Evolutionary conservation across 2,329 filamentous ascomycete genomes (phyloP).

Genomic region (Fusarium clavum): DNA sequence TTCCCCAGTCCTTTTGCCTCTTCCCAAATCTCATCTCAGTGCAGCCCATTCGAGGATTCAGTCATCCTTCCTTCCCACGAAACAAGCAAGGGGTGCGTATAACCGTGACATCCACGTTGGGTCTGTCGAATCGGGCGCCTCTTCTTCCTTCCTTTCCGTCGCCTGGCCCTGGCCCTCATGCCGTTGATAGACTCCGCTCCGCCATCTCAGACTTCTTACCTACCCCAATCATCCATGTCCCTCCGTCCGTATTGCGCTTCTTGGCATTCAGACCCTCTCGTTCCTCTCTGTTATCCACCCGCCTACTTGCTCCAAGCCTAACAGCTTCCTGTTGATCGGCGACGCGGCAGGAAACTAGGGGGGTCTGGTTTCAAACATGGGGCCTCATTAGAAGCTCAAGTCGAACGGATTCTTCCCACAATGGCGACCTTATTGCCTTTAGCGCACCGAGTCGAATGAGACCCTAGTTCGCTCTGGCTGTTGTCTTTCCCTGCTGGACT

Average conservation of each 20-base stretch:
- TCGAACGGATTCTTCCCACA: conserved; percentile 19
- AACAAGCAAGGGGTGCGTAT: conserved; percentile 38
- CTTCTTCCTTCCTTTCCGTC: conserved; percentile 16
- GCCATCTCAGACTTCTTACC: conserved; percentile 31
- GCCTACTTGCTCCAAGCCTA: conserved; percentile 1
- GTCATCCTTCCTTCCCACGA: conserved; percentile 23
- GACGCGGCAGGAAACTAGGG: conserved; percentile 24
- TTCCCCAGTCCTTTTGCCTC: conserved; percentile 18
- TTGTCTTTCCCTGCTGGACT: conserved; percentile 8
- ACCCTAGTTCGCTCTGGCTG: conserved; percentile 11
- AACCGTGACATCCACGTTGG: conserved; percentile 22
- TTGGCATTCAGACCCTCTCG: conserved; percentile 35
- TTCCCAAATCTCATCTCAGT: conserved; percentile 21
- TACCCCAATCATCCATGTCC: conserved; percentile 42
- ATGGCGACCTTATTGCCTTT: conserved; percentile 10
- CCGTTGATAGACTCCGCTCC: conserved; percentile 25
- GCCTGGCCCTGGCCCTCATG: conserved; percentile 21
- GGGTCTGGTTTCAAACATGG: conserved; percentile 9
- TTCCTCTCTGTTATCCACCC: conserved; percentile 25
- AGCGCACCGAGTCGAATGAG: background rate
- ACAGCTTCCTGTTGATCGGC: conserved; percentile 31
- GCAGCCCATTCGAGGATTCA: conserved; percentile 2
- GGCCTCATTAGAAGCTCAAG: conserved; percentile 8
- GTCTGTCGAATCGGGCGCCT: conserved; percentile 31
- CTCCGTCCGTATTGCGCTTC: conserved; percentile 41